A percentile compares a stretch with the other conserved stretches of the same genome.
Evolutionary conservation across 148 eudicot genomes (phyloP).

Genomic region (Pharnaceum exiguum): DNA sequence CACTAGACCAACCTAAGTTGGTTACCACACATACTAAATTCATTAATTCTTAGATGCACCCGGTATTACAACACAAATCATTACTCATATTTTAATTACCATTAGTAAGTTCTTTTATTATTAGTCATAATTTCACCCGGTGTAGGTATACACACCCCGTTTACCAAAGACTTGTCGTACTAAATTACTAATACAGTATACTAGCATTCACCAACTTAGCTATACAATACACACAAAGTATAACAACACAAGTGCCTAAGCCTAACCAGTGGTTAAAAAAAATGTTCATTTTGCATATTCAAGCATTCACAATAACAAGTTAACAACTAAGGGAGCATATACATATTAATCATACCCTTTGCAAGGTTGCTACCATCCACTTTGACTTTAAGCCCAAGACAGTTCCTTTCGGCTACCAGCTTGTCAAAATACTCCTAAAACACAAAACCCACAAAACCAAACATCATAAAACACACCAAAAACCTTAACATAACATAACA

Average conservation of each 20-base stretch:
- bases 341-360: conserved; percentile 31
- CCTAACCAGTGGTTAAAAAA: background rate
- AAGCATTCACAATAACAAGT: background rate
- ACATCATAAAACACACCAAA: background rate
- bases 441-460: background rate
- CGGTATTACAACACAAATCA: no score
- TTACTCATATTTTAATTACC: no score
- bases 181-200: background rate
- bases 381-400: conserved; percentile 40
- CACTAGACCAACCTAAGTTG: no score
- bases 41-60: no score
- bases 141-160: background rate
- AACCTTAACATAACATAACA: background rate
- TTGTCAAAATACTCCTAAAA: conserved; percentile 63
- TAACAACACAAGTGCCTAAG: background rate
- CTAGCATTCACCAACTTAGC: background rate
- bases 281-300: background rate
- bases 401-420: conserved; percentile 37
- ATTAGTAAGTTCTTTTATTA: no score
- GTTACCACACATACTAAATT: no score
- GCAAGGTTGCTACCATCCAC: conserved; percentile 45
- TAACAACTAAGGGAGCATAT: background rate
- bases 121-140: background rate
- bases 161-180: background rate
- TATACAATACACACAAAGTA: background rate